Evolutionary conservation across 768 basidiomycete genomes (phyloP), one percentile per base, ranked within the genome.

Genomic region (Podaxis sp.): DNA sequence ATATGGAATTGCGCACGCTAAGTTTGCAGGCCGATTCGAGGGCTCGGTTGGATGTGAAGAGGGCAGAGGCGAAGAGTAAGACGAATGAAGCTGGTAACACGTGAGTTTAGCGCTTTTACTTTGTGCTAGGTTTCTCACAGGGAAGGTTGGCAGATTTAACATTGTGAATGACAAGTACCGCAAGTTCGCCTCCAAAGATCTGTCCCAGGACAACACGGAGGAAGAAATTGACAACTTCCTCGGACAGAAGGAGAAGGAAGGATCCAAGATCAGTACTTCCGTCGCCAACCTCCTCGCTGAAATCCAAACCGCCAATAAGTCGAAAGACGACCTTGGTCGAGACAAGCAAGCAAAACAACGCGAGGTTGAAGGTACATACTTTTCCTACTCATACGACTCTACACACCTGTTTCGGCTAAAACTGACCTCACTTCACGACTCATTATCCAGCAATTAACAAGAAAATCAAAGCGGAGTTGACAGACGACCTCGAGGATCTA

Each of bases 11-110:
- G 44, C 79, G 84, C 35, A 74, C 78, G 1, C 73, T 97, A 65
- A 93, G 85, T 65, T 67, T 84, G 48, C 94, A 98, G 69, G 88
- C 91, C 0, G 90, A 95, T 57, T 77, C 84, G 1, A 78, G 96
- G 47, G 93, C 95, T 1, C 88, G 84, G 66, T 71, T 98, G 55
- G 85, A 89, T 42, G 68, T 96, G 63, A 90, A 92, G 68, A 78
- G 86, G 61, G 76, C 76, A 0, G 91, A 95, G 64, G 70, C 87
- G 47, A 83, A 79, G 69, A 79, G 74, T 58, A 91, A 90, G 73
- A 75, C 77, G 48, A 76, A 75, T 14, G 91, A 94, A 42, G 78
- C 94, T 13, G 76, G 82, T 63, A 86, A 80, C 56, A 86, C 80
- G 92, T 94, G 62, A 60, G 88, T 76, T 28, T 52, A 21, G 46